Conservation (phyloP, 208 protist species). For the Strigomonas galati region DNA sequence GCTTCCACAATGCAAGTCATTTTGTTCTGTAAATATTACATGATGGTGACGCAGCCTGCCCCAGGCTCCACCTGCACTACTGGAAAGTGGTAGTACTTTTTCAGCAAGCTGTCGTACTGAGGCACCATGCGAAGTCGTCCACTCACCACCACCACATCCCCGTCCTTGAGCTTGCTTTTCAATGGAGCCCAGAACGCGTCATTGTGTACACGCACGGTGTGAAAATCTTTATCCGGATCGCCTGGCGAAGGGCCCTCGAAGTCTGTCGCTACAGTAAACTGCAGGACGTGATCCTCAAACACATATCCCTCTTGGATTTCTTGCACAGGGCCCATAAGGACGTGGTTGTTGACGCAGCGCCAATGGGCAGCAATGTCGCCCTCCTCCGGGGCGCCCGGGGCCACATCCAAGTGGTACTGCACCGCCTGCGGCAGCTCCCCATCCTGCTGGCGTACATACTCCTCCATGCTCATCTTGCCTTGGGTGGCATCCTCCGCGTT, state of each 20-base stretch:
- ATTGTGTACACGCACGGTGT: conserved; percentile 80
- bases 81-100: conserved; percentile 87
- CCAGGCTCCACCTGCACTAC: conserved; percentile 78
- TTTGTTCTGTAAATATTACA: conserved; percentile 3
- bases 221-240: conserved; percentile 86
- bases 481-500: conserved; percentile 3
- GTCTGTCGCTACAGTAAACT: conserved; percentile 81
- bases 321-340: conserved; percentile 71
- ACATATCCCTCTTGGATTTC: conserved; percentile 84
- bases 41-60: conserved; percentile 28
- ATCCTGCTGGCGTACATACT: conserved; percentile 68
- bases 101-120: conserved; percentile 69
- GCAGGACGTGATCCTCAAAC: conserved; percentile 82
- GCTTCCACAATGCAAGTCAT: too few species aligned
- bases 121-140: conserved; percentile 82
- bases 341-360: conserved; percentile 81
- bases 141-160: conserved; percentile 53
- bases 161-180: conserved; percentile 35
- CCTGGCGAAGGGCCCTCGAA: conserved; percentile 73
- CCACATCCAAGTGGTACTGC: conserved; percentile 84
- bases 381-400: conserved; percentile 84
- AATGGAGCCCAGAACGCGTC: conserved; percentile 41
- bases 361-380: conserved; percentile 78
- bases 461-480: conserved; percentile 11
- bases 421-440: conserved; percentile 52